Evolutionary conservation across 257 asterid genomes (phyloP).

Genomic region (Penstemon davidsonii): DNA sequence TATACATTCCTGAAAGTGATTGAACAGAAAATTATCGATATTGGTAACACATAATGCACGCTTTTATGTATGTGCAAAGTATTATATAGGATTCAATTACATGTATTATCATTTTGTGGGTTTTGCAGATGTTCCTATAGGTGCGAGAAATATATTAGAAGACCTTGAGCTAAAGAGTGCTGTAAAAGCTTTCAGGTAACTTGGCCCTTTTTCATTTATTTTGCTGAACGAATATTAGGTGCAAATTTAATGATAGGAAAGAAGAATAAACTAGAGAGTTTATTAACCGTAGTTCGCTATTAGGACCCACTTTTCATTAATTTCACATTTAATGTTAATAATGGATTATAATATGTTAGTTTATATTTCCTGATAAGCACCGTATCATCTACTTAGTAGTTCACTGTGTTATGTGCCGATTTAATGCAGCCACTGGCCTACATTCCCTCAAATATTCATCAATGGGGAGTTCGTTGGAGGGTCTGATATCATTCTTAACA

Average conservation of each 20-base stretch:
- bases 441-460: constrained; percentile 96
- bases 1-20: neutral
- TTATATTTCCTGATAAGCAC: no score
- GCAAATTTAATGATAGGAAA: neutral
- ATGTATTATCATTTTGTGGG: constrained; percentile 25
- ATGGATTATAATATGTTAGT: no score
- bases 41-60: constrained; percentile 6
- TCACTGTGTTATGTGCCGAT: neutral
- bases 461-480: constrained; percentile 93
- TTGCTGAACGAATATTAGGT: neutral
- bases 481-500: constrained; percentile 88
- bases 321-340: no score
- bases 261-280: neutral
- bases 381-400: no score
- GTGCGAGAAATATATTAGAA: constrained; percentile 89
- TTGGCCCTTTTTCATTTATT: neutral
- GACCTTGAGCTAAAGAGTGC: constrained; percentile 80
- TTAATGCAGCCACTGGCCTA: constrained; percentile 90
- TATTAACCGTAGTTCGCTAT: no score
- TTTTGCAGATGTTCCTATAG: constrained; percentile 65
- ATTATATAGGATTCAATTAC: constrained; percentile 19
- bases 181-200: constrained; percentile 78
- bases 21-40: neutral
- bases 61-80: constrained; percentile 3
- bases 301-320: no score